Base-by-base conservation (phyloP, 768 basidiomycete species). In the Suillus clintonianus region DNA sequence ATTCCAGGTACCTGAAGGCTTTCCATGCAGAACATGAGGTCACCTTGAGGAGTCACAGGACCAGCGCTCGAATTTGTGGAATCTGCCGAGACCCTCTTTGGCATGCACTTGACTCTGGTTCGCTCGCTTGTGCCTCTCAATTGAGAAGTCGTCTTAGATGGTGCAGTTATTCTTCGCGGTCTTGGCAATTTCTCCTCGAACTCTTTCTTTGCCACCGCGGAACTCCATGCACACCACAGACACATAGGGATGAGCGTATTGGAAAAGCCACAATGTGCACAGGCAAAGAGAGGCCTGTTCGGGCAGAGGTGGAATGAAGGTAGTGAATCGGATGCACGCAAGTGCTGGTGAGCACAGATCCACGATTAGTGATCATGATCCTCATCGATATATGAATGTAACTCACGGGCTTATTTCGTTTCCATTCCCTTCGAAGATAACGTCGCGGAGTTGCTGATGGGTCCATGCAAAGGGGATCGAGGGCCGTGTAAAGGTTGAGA, bases 171-270 rank as follows among this genome's bases (percentile, higher is more conserved):
- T 61, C 74, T 64, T 57, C 74, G 74, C 34, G 76, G 68, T 22
- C 81, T 77, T 41, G 81, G 78, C 63, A 74, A 72, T 48, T 72
- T 78, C 27, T 70, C 64, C 65, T 83, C 79, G 65, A 80, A 82
- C 53, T 73, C 75, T 59, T 70, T 76, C 64, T 75, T 74, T 5
- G 82, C 79, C 59, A 73, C 77, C 19, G 74, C 69, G 30, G 81
- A 83, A 5, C 80, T 77, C 82, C 83, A 84, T 65, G 77, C 71
- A 69, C 83, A 83, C 81, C 83, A 84, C 19, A 84, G 70, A 73
- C 83, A 84, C 64, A 84, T 74, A 30, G 83, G 81, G 61, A 84
- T 75, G 67, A 80, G 78, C 50, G 81, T 76, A 58, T 84, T 84
- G 41, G 77, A 72, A 60, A 83, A 83, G 13, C 82, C 82, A 61